Evolutionary conservation across 164 flowering plant species (phyloP), one percentile per base, ranked within the genome.

Genomic region (Aristolochia californica): DNA sequence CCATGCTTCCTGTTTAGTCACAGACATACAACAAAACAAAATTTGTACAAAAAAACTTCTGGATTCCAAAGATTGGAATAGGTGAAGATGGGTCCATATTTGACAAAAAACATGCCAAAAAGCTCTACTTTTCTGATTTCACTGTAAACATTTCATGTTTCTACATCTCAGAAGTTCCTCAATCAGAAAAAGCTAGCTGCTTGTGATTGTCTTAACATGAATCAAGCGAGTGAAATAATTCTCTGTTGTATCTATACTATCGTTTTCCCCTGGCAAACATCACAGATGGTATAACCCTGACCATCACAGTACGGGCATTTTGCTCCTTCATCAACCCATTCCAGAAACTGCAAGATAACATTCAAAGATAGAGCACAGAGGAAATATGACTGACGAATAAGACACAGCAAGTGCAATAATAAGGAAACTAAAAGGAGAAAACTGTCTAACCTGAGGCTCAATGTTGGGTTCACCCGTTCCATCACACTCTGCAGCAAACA

Each of bases 301-400:
- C 96, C 98, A 68, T 84, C 90, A 63, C 96, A 91, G 58, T 91
- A 91, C 4, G 98, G 93, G 58, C 98, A 91, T 38, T 76, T 80
- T 45, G 75, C 53, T 55, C 75, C 91, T 66, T 88, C 98, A 20
- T 74, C 95, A 10, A 82, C 79, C 95, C 95, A 91, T 58, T 88
- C 98, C 81, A 86, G 0, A 64, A 91, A 91, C 98, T 91, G 84
- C 83, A 78, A 60, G 16, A 65, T n/a, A 26, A 44, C 40, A 5
- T 43, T n/a, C 17, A 43, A 16, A 38, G 18, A 51, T 45, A 1
- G 24, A 38, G 21, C 8, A 53, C 45, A 45, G 40, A 13, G 47
- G 38, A 17, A 5, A 21, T n/a, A 9, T 34, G 5, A 30, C n/a
- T n/a, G n/a, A n/a, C n/a, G n/a, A n/a, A n/a, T n/a, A n/a, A n/a